These are phyloP conservation scores for Begonia loranthoides DNA, from an alignment of 306 rosid genomes.

Conservation along the genomic window DNA sequence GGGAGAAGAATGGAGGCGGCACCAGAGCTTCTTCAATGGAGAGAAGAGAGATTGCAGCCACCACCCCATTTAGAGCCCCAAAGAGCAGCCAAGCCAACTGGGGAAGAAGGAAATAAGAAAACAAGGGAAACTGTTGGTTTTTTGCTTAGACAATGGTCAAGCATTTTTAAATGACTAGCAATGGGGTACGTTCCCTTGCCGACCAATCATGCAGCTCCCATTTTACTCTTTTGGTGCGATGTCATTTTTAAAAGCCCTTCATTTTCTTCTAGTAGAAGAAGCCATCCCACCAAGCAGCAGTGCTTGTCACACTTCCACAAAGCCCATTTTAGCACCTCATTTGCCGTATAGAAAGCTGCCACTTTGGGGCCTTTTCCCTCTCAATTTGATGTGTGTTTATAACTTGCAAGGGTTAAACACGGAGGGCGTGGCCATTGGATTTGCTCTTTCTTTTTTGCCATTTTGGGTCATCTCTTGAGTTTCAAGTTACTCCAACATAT, in stretches of 20 bases:
- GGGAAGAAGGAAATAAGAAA: conserved; percentile 19
- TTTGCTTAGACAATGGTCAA: conserved; percentile 70
- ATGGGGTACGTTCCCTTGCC: conserved; percentile 20
- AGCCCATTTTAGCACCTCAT: conserved; percentile 13
- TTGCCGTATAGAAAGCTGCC: not conserved
- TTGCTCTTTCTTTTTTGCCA: conserved; percentile 18
- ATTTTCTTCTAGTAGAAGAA: conserved; percentile 44
- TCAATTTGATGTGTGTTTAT: conserved; percentile 12
- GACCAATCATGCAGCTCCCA: conserved; percentile 28
- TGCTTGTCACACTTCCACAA: conserved; percentile 36
- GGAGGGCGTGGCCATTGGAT: not conserved
- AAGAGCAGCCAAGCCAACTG: too few species aligned
- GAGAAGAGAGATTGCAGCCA: conserved; percentile 86
- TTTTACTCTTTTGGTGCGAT: conserved; percentile 35
- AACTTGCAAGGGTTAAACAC: conserved; percentile 5
- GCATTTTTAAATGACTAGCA: conserved; percentile 21
- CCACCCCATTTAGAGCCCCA: conserved; percentile 88
- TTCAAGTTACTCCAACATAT: conserved; percentile 24
- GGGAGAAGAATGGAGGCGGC: conserved; percentile 55
- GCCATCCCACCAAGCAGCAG: conserved; percentile 49
- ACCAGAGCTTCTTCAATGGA: conserved; percentile 77
- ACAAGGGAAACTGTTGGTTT: conserved; percentile 6
- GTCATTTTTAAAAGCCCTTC: conserved; percentile 41
- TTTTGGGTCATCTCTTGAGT: conserved; percentile 33
- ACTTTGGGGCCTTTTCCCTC: conserved; percentile 1